A percentile compares a stretch with the other conserved stretches of the same genome.
Conservation (phyloP, 129 eudicot genomes). For the Arctium minus region DNA sequence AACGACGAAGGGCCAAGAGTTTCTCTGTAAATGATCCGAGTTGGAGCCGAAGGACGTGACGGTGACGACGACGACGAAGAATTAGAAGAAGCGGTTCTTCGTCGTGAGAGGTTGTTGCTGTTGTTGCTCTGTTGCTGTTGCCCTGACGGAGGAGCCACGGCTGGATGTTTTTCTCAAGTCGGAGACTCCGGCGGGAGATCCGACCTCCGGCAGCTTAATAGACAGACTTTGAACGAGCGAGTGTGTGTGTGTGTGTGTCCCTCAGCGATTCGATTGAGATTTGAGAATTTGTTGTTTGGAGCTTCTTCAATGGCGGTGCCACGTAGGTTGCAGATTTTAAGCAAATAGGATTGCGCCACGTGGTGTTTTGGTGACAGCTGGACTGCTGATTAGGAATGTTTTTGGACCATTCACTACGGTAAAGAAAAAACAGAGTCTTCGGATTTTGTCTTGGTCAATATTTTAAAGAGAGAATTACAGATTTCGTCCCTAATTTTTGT, state of each 20-base stretch:
- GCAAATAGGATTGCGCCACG: constrained; percentile 31
- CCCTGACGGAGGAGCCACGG: constrained; percentile 96
- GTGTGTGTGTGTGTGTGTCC: neutral
- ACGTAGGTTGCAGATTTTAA: constrained; percentile 21
- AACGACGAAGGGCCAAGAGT: constrained; percentile 12
- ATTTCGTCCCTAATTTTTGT: no score
- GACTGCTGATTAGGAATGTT: constrained; percentile 26
- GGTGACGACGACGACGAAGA: constrained; percentile 11
- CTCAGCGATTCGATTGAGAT: neutral
- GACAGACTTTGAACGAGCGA: neutral
- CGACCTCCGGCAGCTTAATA: constrained; percentile 24
- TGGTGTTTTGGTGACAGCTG: constrained; percentile 22
- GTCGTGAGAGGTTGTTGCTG: constrained; percentile 35
- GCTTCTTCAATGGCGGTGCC: constrained; percentile 25
- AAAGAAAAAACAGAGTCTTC: neutral
- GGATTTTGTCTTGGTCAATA: no score
- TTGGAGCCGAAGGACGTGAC: constrained; percentile 39
- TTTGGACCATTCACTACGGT: neutral
- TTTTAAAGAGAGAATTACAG: no score
- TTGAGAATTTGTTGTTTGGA: constrained; percentile 1
- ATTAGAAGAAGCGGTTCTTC: constrained; percentile 40
- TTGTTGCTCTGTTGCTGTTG: constrained; percentile 38
- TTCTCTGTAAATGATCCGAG: constrained; percentile 68
- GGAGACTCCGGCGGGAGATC: constrained; percentile 48
- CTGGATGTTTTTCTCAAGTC: constrained; percentile 28